phyloP scores from a whole-genome alignment of 2,329 filamentous ascomycete species.

The Colletotrichum sp. region DNA sequence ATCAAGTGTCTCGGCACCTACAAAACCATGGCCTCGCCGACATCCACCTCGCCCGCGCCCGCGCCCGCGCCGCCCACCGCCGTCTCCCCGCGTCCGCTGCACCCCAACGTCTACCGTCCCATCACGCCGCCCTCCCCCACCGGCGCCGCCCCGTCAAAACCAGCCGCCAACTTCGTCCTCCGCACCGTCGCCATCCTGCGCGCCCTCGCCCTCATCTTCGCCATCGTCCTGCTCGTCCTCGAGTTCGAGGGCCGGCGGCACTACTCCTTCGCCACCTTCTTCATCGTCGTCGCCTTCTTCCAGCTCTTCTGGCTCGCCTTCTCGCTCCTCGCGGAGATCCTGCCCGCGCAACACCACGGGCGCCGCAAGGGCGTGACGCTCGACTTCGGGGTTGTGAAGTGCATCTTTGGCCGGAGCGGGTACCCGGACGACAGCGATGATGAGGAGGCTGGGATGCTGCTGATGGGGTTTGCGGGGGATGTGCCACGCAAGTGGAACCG shows the following conservation, averaged over 20 bases:
- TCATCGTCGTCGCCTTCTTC: not conserved
- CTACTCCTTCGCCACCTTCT: not conserved
- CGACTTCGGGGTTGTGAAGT: slow-evolving; percentile 5
- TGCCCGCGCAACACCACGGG: not conserved
- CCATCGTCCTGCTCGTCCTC: not conserved
- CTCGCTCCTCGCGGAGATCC: not conserved
- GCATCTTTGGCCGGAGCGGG: not conserved
- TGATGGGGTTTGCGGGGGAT: not conserved
- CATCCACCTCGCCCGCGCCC: not conserved
- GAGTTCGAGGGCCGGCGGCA: not conserved
- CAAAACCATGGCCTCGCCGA: slow-evolving; percentile 1
- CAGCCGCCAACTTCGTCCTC: not conserved
- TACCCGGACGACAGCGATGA: not conserved
- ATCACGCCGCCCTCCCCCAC: not conserved
- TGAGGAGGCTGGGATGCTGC: not conserved
- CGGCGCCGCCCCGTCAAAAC: not conserved
- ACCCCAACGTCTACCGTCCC: not conserved
- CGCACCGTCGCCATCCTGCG: not conserved
- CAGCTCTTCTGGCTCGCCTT: slow-evolving; percentile 9
- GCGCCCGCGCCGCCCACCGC: not conserved
- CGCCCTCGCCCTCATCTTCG: not conserved
- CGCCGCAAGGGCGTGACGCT: not conserved
- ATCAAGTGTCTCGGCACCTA: slow-evolving; percentile 14
- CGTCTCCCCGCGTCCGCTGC: not conserved
- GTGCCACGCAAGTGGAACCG: not conserved